A percentile compares a stretch with the other conserved stretches of the same genome.
phyloP scores from a whole-genome alignment of 768 basidiomycete genomes.

The Chalciporus pseudorubinellus region DNA sequence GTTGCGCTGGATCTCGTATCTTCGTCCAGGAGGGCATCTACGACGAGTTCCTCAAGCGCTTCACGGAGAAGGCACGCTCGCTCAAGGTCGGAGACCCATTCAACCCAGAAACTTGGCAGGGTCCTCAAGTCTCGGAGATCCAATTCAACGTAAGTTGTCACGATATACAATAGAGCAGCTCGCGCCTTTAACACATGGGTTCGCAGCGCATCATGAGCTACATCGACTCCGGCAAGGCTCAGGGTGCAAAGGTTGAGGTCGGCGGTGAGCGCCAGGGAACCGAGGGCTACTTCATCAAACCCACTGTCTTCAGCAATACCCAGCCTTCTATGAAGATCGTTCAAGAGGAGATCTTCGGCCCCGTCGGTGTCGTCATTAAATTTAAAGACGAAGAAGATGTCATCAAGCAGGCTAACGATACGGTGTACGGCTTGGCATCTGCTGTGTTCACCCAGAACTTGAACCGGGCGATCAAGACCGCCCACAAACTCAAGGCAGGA shows the following conservation, averaged over 20 bases:
- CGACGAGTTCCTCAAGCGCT: constrained; percentile 65
- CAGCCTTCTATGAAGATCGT: constrained; percentile 73
- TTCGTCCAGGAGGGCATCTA: constrained; percentile 79
- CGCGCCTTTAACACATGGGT: neutral
- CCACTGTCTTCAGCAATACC: constrained; percentile 72
- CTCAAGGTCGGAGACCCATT: constrained; percentile 77
- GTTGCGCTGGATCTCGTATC: constrained; percentile 79
- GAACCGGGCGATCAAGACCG: constrained; percentile 67
- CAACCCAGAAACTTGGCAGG: constrained; percentile 55
- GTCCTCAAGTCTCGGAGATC: constrained; percentile 73
- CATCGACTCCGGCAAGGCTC: constrained; percentile 69
- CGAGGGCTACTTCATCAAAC: constrained; percentile 69
- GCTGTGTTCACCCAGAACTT: constrained; percentile 84
- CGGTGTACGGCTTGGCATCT: constrained; percentile 81
- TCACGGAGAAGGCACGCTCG: constrained; percentile 51
- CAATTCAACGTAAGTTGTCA: constrained; percentile 63
- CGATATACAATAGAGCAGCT: neutral
- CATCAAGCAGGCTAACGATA: constrained; percentile 78
- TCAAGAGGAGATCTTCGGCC: constrained; percentile 76
- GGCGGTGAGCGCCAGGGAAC: constrained; percentile 62
- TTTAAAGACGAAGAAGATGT: constrained; percentile 72
- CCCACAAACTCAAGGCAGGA: constrained; percentile 76
- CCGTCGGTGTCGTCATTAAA: constrained; percentile 72
- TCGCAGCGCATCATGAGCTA: constrained; percentile 70
- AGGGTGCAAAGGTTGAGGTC: constrained; percentile 63